These are phyloP conservation scores for Blastobotrys muscicola DNA, from an alignment of 805 yeast genomes.

Conservation along the genomic window DNA sequence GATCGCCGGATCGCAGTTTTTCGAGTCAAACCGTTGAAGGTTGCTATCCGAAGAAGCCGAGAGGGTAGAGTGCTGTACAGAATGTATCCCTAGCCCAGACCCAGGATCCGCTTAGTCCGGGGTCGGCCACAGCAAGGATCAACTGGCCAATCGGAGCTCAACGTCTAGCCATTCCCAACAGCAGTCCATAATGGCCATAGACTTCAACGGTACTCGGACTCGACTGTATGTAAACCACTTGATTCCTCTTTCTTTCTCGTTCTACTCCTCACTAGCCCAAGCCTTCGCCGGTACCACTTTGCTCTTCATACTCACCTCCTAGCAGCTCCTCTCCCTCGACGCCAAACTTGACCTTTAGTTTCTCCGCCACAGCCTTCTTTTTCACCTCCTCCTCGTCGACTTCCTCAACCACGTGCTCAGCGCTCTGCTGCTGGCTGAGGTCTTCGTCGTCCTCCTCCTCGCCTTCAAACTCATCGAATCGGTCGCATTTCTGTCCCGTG, in stretches of 20 bases:
- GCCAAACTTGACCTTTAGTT: conserved; percentile 15
- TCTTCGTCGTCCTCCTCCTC: conserved; percentile 24
- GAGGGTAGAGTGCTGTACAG: no score
- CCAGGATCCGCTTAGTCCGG: no score
- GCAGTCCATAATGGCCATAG: neutral
- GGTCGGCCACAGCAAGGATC: no score
- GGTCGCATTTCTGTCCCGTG: conserved; percentile 35
- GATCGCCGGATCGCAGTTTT: no score
- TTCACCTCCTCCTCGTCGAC: conserved; percentile 8
- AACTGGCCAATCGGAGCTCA: neutral
- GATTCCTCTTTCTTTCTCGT: no score
- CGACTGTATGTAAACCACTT: no score
- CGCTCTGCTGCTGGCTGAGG: conserved; percentile 7
- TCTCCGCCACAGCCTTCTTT: conserved; percentile 15
- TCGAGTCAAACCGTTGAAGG: no score
- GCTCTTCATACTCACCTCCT: conserved; percentile 11
- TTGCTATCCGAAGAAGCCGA: no score
- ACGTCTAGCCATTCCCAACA: no score
- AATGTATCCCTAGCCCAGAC: no score
- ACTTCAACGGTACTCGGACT: no score
- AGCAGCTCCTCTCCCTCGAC: conserved; percentile 15
- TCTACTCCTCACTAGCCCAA: no score
- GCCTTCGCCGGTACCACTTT: neutral
- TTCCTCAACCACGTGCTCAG: conserved; percentile 3
- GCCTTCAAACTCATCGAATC: conserved; percentile 24